A percentile compares a stretch with the other conserved stretches of the same genome.
These are phyloP conservation scores for Phoma sp. DNA, from an alignment of 2,329 filamentous ascomycete genomes.

Conservation along the genomic window DNA sequence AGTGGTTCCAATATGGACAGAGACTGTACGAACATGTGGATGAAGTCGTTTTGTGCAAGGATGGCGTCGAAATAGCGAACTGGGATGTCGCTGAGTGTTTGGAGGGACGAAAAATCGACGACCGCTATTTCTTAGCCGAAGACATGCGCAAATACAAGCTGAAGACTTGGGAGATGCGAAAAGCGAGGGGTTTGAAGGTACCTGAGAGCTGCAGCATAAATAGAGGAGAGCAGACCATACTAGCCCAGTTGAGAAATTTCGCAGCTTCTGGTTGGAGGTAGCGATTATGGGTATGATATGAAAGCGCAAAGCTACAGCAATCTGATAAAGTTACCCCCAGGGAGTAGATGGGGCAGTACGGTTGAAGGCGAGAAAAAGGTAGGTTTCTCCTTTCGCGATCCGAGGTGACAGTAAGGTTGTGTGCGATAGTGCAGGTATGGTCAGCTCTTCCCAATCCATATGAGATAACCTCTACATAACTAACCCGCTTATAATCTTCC, in stretches of 20 bases:
- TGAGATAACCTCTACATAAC: no score
- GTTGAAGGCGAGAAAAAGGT: no score
- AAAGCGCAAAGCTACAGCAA: no score
- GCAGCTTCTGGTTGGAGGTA: no score
- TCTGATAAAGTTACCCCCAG: no score
- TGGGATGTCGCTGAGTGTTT: constrained; percentile 12
- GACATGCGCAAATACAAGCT: not conserved
- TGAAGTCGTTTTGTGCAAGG: constrained; percentile 11
- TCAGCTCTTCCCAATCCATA: no score
- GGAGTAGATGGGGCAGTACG: no score
- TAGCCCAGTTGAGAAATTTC: no score
- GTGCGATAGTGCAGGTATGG: no score
- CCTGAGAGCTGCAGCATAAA: not conserved
- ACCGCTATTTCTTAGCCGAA: not conserved
- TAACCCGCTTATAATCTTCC: not conserved
- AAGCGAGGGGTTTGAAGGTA: not conserved
- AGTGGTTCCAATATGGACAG: constrained; percentile 7
- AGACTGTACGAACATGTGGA: constrained; percentile 21
- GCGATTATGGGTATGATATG: no score
- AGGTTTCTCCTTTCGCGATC: no score
- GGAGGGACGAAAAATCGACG: not conserved
- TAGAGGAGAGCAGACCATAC: not conserved
- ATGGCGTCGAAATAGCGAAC: constrained; percentile 2
- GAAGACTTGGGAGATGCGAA: not conserved
- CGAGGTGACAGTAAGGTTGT: no score